A percentile compares a stretch with the other conserved stretches of the same genome.
phyloP scores from a whole-genome alignment of 805 yeast species.

The Cyberlindnera nakhonratchasimensis region DNA sequence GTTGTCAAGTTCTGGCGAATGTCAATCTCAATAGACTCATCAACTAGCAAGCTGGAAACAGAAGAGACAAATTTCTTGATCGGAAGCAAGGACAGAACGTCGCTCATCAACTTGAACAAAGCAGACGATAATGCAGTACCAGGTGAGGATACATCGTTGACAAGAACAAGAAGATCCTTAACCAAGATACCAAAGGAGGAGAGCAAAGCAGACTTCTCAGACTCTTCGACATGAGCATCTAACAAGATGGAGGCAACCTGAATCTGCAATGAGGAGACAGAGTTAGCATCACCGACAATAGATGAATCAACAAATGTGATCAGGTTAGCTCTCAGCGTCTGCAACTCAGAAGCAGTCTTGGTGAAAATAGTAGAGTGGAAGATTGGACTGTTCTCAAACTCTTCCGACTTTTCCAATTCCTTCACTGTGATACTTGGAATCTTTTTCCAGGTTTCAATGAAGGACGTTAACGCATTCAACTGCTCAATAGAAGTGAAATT shows the following conservation, averaged over 20 bases:
- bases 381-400: constrained; percentile 50
- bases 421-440: constrained; percentile 36
- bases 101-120: constrained; percentile 43
- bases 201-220: constrained; percentile 10
- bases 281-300: constrained; percentile 34
- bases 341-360: constrained; percentile 45
- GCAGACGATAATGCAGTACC: not conserved
- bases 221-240: constrained; percentile 31
- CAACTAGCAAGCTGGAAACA: constrained; percentile 40
- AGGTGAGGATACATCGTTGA: constrained; percentile 26
- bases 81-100: constrained; percentile 69
- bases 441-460: constrained; percentile 45
- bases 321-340: constrained; percentile 45
- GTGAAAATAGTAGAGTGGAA: constrained; percentile 60
- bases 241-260: constrained; percentile 50
- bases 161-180: constrained; percentile 17
- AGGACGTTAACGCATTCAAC: constrained; percentile 49
- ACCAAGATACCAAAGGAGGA: constrained; percentile 22
- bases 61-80: constrained; percentile 67
- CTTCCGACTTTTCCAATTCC: constrained; percentile 25
- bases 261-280: constrained; percentile 47
- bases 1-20: constrained; percentile 60
- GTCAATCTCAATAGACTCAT: constrained; percentile 35
- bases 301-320: constrained; percentile 52
- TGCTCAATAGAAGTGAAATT: constrained; percentile 68